phyloP scores from a whole-genome alignment of 2,329 filamentous ascomycete species.

The Apiospora arundinis region DNA sequence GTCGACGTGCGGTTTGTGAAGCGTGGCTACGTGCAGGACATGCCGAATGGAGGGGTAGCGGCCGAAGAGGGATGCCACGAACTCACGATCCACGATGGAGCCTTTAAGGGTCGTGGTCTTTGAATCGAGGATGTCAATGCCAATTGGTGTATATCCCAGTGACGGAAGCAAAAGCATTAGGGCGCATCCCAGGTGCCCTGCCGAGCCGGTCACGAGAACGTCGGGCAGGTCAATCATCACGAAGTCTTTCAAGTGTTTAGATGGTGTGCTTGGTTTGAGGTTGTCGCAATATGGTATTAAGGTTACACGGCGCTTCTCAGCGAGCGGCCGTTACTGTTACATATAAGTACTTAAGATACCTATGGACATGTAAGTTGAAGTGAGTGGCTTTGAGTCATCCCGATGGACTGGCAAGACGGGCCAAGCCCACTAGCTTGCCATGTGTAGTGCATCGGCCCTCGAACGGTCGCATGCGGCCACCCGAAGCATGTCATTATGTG shows the following conservation, averaged over 20 bases:
- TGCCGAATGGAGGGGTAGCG: conserved; percentile 43
- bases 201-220: conserved; percentile 54
- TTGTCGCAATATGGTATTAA: conserved; percentile 9
- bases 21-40: conserved; percentile 52
- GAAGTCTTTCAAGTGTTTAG: neutral
- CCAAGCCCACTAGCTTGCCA: neutral
- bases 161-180: conserved; percentile 50
- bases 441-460: neutral
- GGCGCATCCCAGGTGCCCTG: conserved; percentile 53
- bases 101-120: conserved; percentile 44
- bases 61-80: conserved; percentile 42
- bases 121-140: conserved; percentile 50
- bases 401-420: neutral
- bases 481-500: neutral
- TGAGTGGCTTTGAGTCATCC: neutral
- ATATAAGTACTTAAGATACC: no score
- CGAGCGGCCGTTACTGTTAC: neutral
- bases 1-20: conserved; percentile 55
- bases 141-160: conserved; percentile 48
- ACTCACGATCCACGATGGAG: conserved; percentile 44
- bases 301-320: neutral
- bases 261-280: neutral
- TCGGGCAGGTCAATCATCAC: conserved; percentile 27
- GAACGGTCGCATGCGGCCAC: neutral
- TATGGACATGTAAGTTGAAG: no score